These are phyloP conservation scores for Sergeia podlipaevii DNA, from an alignment of 208 protist species.

Conservation along the genomic window DNA sequence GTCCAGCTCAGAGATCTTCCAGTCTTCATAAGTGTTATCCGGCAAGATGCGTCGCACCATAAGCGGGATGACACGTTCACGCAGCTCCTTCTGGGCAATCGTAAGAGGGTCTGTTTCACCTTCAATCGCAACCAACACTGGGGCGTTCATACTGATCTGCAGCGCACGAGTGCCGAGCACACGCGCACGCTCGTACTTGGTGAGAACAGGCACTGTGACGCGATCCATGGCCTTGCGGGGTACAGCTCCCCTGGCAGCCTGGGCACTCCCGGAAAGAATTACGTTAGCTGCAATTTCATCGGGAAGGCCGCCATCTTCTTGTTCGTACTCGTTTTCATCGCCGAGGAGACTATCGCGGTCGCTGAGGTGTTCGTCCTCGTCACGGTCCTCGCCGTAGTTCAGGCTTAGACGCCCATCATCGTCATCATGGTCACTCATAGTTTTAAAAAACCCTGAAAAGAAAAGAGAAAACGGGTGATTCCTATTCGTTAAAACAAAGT, in stretches of 20 bases:
- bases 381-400: slow-evolving; percentile 43
- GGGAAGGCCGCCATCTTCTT: slow-evolving; percentile 33
- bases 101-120: slow-evolving; percentile 98
- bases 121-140: slow-evolving; percentile 95
- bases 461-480: not conserved
- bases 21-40: slow-evolving; percentile 94
- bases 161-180: slow-evolving; percentile 97
- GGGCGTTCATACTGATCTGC: slow-evolving; percentile 99
- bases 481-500: not conserved
- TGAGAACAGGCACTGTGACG: slow-evolving; percentile 97
- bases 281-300: slow-evolving; percentile 49
- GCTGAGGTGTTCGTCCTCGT: slow-evolving; percentile 19
- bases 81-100: slow-evolving; percentile 98
- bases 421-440: slow-evolving; percentile 48
- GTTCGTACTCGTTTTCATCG: slow-evolving; percentile 15
- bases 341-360: not conserved
- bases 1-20: slow-evolving; percentile 77
- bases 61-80: slow-evolving; percentile 96
- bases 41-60: slow-evolving; percentile 97
- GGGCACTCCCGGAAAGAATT: slow-evolving; percentile 45
- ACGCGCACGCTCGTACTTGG: slow-evolving; percentile 98
- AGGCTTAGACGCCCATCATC: slow-evolving; percentile 58
- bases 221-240: slow-evolving; percentile 51
- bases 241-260: slow-evolving; percentile 30
- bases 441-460: slow-evolving; percentile 6